Evolutionary conservation across 2,329 filamentous ascomycete genomes (phyloP), one percentile per base, ranked within the genome.

Genomic region (Trichoderma sp.): DNA sequence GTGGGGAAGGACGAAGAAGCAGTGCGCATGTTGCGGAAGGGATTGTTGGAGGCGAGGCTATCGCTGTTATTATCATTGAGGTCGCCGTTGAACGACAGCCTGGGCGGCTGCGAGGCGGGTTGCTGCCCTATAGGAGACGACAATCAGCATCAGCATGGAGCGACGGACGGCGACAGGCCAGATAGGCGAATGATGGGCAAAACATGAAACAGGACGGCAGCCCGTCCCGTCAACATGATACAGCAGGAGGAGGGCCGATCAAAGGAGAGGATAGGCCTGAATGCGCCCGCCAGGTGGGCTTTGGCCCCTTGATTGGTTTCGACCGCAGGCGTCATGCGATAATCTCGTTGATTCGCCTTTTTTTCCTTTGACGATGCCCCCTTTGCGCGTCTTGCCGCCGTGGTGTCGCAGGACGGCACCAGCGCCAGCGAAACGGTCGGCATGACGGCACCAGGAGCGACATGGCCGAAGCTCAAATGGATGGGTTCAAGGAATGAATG

Each of bases 11-110:
- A 72, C 62, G 87, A 90, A 72, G 91, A 92, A 47, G 84, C 83
- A 72, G 89, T 88, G 76, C 90, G 88, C 27, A 29, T 24, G 80
- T 92, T 92, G 83, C 91, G 90, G 76, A 88, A 94, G 72, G 92
- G 92, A 78, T 94, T 94, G 85, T 94, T 94, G 79, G 91, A 94
- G 79, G 90, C 89, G 76, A 94, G 87, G 63, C 63, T 66, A 55
- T 66, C 80, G 64, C 29, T 57, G 33, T 66, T 66, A 49, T 58
- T 66, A 59, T 68, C 65, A 49, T 49, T 58, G 52, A 37, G 29
- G 63, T 35, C 57, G 57, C 40, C 64, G 43, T 89, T 91, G 78
- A 91, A 82, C 67, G 86, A 83, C 77, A 91, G 83, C 73, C 84
- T 85, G 69, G 74, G 71, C 69, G 73, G 49, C 68, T 71, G 70